Evolutionary conservation across 768 basidiomycete species (phyloP).

Genomic region (Piloderma croceum): DNA sequence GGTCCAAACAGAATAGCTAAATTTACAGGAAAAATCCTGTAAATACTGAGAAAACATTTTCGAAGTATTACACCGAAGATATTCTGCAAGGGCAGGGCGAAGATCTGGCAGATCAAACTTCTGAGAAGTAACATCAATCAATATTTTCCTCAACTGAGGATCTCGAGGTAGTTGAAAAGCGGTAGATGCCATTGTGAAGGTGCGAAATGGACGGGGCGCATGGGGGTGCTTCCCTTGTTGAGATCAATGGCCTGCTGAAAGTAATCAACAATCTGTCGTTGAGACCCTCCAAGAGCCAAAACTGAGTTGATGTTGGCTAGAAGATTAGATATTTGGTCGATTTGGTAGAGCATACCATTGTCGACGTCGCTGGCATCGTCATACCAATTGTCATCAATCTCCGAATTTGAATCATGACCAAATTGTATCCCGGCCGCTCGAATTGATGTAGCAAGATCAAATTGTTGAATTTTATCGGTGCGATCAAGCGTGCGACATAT

Average conservation of each 20-base stretch:
- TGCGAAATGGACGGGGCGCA: constrained; percentile 10
- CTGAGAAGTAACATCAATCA: constrained; percentile 16
- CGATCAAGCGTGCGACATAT: constrained; percentile 29
- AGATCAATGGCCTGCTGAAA: too few relatives aligned
- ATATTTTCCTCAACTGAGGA: constrained; percentile 13
- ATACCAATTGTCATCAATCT: constrained; percentile 1
- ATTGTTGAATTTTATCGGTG: constrained; percentile 23
- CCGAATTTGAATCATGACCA: constrained; percentile 5
- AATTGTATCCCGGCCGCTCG: constrained; percentile 6
- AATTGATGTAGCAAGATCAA: constrained; percentile 23
- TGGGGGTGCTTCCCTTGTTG: not conserved
- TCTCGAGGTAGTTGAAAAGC: constrained; percentile 22
- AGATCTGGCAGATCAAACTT: constrained; percentile 24
- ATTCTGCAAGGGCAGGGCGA: constrained; percentile 19
- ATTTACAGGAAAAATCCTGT: too few relatives aligned
- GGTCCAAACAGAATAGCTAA: too few relatives aligned
- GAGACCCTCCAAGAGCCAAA: not conserved
- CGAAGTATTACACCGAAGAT: constrained; percentile 7
- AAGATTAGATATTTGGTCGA: not conserved
- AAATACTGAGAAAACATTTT: too few relatives aligned
- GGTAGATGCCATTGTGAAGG: constrained; percentile 7
- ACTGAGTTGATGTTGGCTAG: not conserved
- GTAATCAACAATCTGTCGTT: not conserved
- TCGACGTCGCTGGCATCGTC: not conserved
- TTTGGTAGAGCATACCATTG: too few relatives aligned